phyloP scores from a whole-genome alignment of 1,284 basidiomycete species.

The Leccinum pachyderme region DNA sequence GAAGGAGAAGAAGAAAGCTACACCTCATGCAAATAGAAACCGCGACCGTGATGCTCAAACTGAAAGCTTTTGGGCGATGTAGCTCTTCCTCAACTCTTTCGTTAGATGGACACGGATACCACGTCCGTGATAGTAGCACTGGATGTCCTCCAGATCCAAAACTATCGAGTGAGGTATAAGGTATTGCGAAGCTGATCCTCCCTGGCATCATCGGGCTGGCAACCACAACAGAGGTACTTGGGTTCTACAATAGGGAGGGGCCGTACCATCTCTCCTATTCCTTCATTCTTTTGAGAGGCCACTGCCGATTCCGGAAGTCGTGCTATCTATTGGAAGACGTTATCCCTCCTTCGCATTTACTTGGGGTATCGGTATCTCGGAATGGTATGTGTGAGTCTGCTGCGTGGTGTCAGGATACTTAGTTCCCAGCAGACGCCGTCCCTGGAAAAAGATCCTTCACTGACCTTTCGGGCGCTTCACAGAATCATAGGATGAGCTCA shows the following conservation, averaged over 20 bases:
- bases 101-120: not conserved
- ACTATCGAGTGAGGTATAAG: not conserved
- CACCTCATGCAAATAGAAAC: too few relatives aligned
- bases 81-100: too few relatives aligned
- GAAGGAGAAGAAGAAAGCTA: too few relatives aligned
- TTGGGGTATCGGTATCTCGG: conserved; percentile 29
- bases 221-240: conserved; percentile 27
- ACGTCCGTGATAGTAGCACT: not conserved
- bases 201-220: too few relatives aligned
- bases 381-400: conserved; percentile 18
- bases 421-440: conserved; percentile 17
- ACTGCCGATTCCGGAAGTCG: conserved; percentile 7
- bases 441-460: conserved; percentile 15
- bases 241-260: conserved; percentile 43
- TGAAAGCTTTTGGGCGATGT: not conserved
- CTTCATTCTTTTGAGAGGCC: conserved; percentile 27
- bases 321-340: conserved; percentile 42
- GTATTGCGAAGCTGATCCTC: too few relatives aligned
- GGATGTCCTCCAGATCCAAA: not conserved
- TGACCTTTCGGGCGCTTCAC: conserved; percentile 31
- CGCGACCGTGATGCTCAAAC: too few relatives aligned
- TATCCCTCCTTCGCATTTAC: conserved; percentile 39
- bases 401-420: not conserved
- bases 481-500: conserved; percentile 9
- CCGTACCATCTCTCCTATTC: conserved; percentile 39